Conservation (phyloP, 2,329 filamentous ascomycete genomes). For the Seiridium unicorne region DNA sequence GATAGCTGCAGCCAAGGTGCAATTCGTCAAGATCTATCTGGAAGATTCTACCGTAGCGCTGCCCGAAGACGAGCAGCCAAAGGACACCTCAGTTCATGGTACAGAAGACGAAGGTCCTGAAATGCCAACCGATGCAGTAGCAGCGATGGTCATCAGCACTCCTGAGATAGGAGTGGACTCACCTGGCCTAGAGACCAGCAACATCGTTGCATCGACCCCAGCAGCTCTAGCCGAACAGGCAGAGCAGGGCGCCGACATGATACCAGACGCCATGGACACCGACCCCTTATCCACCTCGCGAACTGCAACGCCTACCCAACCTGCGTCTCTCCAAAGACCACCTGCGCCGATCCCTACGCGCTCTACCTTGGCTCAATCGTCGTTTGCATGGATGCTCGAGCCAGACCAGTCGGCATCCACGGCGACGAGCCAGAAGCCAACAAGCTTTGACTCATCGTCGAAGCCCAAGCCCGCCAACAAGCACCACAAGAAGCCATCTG, state of each 20-base stretch:
- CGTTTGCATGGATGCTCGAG: slow-evolving; percentile 78
- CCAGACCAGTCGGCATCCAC: slow-evolving; percentile 39
- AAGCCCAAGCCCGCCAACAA: slow-evolving; percentile 13
- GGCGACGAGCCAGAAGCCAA: slow-evolving; percentile 14
- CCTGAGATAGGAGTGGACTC: slow-evolving; percentile 15
- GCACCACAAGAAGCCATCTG: slow-evolving; percentile 39
- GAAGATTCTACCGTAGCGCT: slow-evolving; percentile 56
- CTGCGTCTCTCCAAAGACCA: slow-evolving; percentile 25
- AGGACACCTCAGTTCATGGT: not conserved
- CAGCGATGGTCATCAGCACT: slow-evolving; percentile 22
- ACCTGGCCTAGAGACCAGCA: slow-evolving; percentile 8
- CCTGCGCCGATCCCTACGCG: slow-evolving; percentile 54
- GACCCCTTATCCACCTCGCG: slow-evolving; percentile 19
- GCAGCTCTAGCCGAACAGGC: not conserved
- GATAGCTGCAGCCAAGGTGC: slow-evolving; percentile 59
- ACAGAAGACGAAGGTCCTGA: slow-evolving; percentile 6
- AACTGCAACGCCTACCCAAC: slow-evolving; percentile 16
- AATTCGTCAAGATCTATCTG: slow-evolving; percentile 62
- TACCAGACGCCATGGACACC: slow-evolving; percentile 11
- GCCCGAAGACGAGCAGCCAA: slow-evolving; percentile 30
- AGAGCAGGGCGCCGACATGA: not conserved
- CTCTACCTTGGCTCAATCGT: slow-evolving; percentile 69
- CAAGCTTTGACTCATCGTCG: slow-evolving; percentile 8
- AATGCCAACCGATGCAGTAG: slow-evolving; percentile 22
- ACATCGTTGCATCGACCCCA: slow-evolving; percentile 5